Conservation (phyloP, 352 stramenopile genomes). For the Phytophthora rubi region DNA sequence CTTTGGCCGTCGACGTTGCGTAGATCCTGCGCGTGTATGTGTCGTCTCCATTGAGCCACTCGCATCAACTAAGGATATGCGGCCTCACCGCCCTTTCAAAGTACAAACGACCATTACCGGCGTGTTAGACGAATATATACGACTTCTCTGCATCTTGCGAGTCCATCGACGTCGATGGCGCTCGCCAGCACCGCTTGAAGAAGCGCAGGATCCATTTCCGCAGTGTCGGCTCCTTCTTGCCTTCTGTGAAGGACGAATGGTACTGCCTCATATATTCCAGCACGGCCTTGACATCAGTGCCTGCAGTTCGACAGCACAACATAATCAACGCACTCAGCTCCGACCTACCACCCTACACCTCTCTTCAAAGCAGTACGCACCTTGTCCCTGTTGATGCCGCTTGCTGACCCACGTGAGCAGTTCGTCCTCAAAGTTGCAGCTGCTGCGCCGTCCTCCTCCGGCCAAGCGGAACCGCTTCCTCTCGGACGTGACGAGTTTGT, state of each 20-base stretch:
- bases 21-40: neutral
- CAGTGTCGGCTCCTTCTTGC: slow-evolving; percentile 81
- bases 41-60: slow-evolving; percentile 26
- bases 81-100: slow-evolving; percentile 31
- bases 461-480: slow-evolving; percentile 79
- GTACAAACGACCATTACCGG: slow-evolving; percentile 12
- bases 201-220: slow-evolving; percentile 86
- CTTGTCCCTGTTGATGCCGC: slow-evolving; percentile 65
- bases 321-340: neutral
- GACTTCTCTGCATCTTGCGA: slow-evolving; percentile 54
- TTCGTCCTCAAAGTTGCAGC: slow-evolving; percentile 78
- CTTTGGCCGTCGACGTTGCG: neutral
- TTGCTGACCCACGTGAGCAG: slow-evolving; percentile 77
- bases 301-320: slow-evolving; percentile 24
- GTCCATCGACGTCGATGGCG: slow-evolving; percentile 43
- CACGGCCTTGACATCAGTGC: slow-evolving; percentile 72
- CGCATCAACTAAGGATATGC: slow-evolving; percentile 31
- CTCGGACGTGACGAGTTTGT: slow-evolving; percentile 74
- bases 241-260: slow-evolving; percentile 73
- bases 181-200: slow-evolving; percentile 77
- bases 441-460: slow-evolving; percentile 68
- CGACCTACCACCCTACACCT: neutral
- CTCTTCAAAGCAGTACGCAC: slow-evolving; percentile 16
- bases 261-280: slow-evolving; percentile 73
- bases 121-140: slow-evolving; percentile 61